Conservation (phyloP, 2,329 filamentous ascomycete species). For the Penicillium psychrosexuale region DNA sequence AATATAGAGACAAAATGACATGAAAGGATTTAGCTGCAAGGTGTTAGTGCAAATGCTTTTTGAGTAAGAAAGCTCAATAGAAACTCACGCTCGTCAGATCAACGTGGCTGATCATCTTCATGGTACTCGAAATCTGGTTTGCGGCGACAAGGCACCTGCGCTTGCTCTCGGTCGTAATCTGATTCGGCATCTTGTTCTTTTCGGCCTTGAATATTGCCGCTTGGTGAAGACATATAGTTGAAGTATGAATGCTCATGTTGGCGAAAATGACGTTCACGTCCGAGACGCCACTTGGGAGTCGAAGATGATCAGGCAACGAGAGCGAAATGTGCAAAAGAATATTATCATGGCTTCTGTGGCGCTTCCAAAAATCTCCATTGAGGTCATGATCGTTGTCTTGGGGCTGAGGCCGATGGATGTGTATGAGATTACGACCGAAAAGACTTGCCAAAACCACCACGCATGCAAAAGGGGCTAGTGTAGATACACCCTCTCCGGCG, state of each 20-base stretch:
- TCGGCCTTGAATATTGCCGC: conserved; percentile 97
- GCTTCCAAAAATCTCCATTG: conserved; percentile 93
- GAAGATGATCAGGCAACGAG: conserved; percentile 74
- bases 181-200: conserved; percentile 72
- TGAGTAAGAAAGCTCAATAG: neutral
- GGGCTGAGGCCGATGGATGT: conserved; percentile 80
- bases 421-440: conserved; percentile 85
- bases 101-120: conserved; percentile 89
- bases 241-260: conserved; percentile 97
- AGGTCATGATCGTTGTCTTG: conserved; percentile 83
- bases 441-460: conserved; percentile 83
- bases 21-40: conserved; percentile 84
- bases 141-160: conserved; percentile 89
- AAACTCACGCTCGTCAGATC: conserved; percentile 73
- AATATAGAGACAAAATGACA: conserved; percentile 95
- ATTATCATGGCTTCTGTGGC: conserved; percentile 84
- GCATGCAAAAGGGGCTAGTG: conserved; percentile 73
- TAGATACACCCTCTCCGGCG: conserved; percentile 66
- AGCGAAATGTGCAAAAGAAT: conserved; percentile 84
- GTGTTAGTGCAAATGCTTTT: conserved; percentile 18
- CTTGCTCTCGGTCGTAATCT: conserved; percentile 84
- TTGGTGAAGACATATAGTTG: conserved; percentile 95
- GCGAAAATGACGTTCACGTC: conserved; percentile 87
- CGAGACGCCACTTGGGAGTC: conserved; percentile 70
- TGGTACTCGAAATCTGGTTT: conserved; percentile 88